Evolutionary conservation across 495 filamentous ascomycete species (phyloP).

Genomic region (Neurospora hispaniola): DNA sequence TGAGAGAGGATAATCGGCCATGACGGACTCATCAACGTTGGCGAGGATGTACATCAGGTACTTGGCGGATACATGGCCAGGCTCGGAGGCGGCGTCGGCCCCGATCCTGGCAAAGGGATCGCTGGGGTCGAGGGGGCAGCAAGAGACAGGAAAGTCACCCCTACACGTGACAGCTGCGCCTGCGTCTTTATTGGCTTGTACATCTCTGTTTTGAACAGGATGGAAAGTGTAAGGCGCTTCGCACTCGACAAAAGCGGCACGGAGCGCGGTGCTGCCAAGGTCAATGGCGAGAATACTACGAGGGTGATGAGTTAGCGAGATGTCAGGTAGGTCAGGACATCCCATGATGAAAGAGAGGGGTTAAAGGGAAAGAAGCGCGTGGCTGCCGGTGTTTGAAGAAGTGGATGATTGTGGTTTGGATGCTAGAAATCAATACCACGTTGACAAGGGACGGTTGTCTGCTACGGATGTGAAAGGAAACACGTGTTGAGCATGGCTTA

Average conservation of each 20-base stretch:
- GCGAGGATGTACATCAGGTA: conserved; percentile 6
- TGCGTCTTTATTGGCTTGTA: background rate
- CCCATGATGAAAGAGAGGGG: background rate
- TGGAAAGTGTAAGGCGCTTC: background rate
- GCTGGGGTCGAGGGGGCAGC: background rate
- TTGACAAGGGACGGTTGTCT: background rate
- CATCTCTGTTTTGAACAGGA: background rate
- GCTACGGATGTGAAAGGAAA: background rate
- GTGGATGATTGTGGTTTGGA: background rate
- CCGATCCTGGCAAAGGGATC: background rate
- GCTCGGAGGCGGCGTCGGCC: background rate
- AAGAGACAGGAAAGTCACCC: conserved; percentile 3
- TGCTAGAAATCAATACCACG: background rate
- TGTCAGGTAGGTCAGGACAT: background rate
- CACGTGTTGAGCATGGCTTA: background rate
- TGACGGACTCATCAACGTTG: background rate
- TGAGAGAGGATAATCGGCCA: conserved; percentile 2
- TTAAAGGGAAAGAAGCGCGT: background rate
- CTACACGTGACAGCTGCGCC: background rate
- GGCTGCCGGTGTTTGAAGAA: background rate
- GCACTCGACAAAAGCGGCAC: background rate
- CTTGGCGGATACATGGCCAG: conserved; percentile 1
- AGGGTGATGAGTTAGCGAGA: background rate
- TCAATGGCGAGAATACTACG: background rate
- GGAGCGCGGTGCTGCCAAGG: background rate